Conservation (phyloP, 2,329 filamentous ascomycete genomes). For the Xylaria hypoxylon region DNA sequence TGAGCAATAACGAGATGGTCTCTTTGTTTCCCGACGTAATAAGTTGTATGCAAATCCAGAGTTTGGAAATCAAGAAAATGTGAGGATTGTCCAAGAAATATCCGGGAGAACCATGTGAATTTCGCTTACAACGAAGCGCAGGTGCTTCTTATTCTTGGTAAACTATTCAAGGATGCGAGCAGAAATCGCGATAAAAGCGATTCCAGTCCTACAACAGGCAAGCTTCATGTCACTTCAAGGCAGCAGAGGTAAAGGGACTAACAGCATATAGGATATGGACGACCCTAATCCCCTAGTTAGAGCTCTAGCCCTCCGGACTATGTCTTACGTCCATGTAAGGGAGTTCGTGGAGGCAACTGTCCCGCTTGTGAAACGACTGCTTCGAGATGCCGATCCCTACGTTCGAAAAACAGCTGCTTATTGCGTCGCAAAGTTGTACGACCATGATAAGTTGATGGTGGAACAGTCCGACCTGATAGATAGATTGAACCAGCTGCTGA, state of each 20-base stretch:
- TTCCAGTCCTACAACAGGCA: slow-evolving; percentile 86
- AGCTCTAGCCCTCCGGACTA: slow-evolving; percentile 90
- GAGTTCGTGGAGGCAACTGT: slow-evolving; percentile 95
- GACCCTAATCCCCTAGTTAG: slow-evolving; percentile 92
- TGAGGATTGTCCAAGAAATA: slow-evolving; percentile 57
- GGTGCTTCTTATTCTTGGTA: slow-evolving; percentile 97
- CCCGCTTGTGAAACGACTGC: slow-evolving; percentile 81
- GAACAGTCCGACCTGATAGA: slow-evolving; percentile 94
- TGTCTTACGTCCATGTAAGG: slow-evolving; percentile 96
- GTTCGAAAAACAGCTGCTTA: slow-evolving; percentile 97
- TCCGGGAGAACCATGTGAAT: not conserved
- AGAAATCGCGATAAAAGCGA: slow-evolving; percentile 91
- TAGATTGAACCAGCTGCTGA: slow-evolving; percentile 85
- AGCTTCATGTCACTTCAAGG: slow-evolving; percentile 43
- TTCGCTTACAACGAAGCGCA: slow-evolving; percentile 54
- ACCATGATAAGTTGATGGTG: slow-evolving; percentile 91
- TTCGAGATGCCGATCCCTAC: slow-evolving; percentile 91
- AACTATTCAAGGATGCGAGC: slow-evolving; percentile 97
- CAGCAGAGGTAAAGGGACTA: slow-evolving; percentile 26
- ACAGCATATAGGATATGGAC: slow-evolving; percentile 80
- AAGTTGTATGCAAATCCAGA: slow-evolving; percentile 92
- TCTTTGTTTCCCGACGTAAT: slow-evolving; percentile 96
- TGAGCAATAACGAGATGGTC: slow-evolving; percentile 99
- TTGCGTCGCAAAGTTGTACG: slow-evolving; percentile 96
- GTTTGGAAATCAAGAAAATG: slow-evolving; percentile 99